Evolutionary conservation across 495 filamentous ascomycete genomes (phyloP), one percentile per base, ranked within the genome.

Genomic region (Lasiosphaeria ovina): DNA sequence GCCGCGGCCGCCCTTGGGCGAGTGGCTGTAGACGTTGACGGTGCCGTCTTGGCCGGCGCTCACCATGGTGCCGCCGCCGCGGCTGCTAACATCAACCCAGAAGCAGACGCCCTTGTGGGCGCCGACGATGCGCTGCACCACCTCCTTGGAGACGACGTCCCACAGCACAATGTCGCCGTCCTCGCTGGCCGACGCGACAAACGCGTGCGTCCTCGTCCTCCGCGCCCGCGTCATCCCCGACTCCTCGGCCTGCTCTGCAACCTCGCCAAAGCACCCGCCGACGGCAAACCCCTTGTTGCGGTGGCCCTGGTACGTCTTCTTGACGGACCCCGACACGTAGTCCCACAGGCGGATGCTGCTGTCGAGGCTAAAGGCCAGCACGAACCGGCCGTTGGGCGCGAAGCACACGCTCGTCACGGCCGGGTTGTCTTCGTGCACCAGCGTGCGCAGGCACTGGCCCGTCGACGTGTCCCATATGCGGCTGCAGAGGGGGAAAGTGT

Each of bases 261-360:
- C 85, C 14, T 81, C 70, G 34, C 90, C 92, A 74, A 97, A 97
- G 32, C 86, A 84, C 5, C 93, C 91, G 32, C 83, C 83, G 33
- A 98, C 78, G 60, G 90, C 92, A 76, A 87, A 97, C 55, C 88
- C 89, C 63, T 83, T 79, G 71, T 97, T 98, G 55, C 79, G 75
- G 72, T 98, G 95, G 7, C 95, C 94, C 74, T 96, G 91, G 79
- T 97, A 98, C 31, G 94, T 98, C 81, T 98, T 98, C 61, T 96
- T 86, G 65, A 91, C 91, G 6, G 75, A 69, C 3, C 93, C 92
- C 33, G 90, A 85, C 3, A 94, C 88, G 65, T 97, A 98, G 73
- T 96, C 88, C 94, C 94, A 98, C 55, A 98, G 78, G 12, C 94
- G 86, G 9, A 98, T 82, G 64, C 89, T 93, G 52, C 84, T 88